phyloP scores from a whole-genome alignment of 2,329 filamentous ascomycete genomes.

The Xylariaceae sp. region DNA sequence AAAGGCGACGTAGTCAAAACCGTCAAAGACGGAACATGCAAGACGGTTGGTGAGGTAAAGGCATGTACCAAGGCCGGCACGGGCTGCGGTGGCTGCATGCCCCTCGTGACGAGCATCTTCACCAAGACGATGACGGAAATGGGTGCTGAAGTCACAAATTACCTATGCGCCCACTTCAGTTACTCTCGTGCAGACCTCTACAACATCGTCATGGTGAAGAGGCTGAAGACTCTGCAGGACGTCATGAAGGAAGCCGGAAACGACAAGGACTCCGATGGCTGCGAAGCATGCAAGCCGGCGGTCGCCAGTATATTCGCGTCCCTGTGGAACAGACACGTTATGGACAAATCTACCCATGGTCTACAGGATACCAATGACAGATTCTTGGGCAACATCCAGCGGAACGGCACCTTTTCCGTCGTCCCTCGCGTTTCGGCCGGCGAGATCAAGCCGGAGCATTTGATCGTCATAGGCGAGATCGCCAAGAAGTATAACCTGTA shows the following conservation, averaged over 20 bases:
- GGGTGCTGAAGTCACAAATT: conserved; percentile 83
- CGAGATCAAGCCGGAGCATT: conserved; percentile 82
- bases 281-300: conserved; percentile 81
- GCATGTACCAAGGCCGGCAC: conserved; percentile 88
- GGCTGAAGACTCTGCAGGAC: conserved; percentile 64
- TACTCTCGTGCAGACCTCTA: conserved; percentile 85
- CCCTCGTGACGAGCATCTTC: conserved; percentile 84
- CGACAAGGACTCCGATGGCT: conserved; percentile 68
- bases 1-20: conserved; percentile 73
- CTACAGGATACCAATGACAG: conserved; percentile 89
- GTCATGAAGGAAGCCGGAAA: conserved; percentile 78
- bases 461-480: conserved; percentile 78
- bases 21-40: conserved; percentile 76
- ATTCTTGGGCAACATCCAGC: conserved; percentile 84
- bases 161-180: conserved; percentile 79
- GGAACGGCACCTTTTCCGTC: conserved; percentile 87
- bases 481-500: conserved; percentile 82
- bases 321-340: conserved; percentile 78
- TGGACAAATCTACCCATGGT: conserved; percentile 65
- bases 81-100: conserved; percentile 86
- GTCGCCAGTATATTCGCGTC: conserved; percentile 77
- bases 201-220: conserved; percentile 81
- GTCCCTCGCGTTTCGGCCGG: conserved; percentile 78
- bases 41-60: conserved; percentile 77
- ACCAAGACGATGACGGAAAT: conserved; percentile 81